Evolutionary conservation across 2,329 filamentous ascomycete species (phyloP), one percentile per base, ranked within the genome.

Genomic region (Aspergillus sp.): DNA sequence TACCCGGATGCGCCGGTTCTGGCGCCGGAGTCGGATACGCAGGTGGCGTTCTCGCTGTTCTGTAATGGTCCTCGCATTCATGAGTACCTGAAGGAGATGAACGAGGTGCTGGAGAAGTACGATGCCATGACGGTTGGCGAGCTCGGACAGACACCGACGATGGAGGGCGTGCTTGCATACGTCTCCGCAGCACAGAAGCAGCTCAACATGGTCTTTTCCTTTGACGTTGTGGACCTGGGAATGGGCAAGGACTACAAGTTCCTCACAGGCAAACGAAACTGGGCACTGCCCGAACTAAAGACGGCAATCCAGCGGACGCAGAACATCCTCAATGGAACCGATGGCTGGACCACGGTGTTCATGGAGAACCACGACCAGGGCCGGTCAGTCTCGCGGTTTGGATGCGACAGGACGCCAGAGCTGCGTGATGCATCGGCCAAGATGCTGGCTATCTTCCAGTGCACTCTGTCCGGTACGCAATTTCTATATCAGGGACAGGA

Each of bases 401-500:
- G 27, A 30, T 11, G 8, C 40, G 80, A 83, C 42, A 72, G 72
- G 9, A 37, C 46, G 2, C 67, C 77, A 2, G 72, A 79, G 62
- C 71, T 80, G 60, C 77, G 83, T 8, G 72, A 71, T 5, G 66
- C 73, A 4, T 81, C 82, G 19, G 82, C 82, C 9, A 88, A 88
- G 72, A 79, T 88, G 71, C 74, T 88, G 12, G 80, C 84, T 15
- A 75, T 82, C 9, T 79, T 86, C 61, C 77, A 84, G 57, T 78
- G 76, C 7, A 77, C 83, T 30, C 82, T 86, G 57, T 68, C 82
- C 1, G 86, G 86, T 15, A 89, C 86, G 0, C 77, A 85, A 0
- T 89, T 86, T 66, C 73, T 89, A 20, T 89, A 87, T 67, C 86
- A 89, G 68, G 86, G 86, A 15, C 85, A 89, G 68, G 86, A 89